Base-by-base conservation (phyloP, 176 grass and related monocot species). In the Paspalum notatum region DNA sequence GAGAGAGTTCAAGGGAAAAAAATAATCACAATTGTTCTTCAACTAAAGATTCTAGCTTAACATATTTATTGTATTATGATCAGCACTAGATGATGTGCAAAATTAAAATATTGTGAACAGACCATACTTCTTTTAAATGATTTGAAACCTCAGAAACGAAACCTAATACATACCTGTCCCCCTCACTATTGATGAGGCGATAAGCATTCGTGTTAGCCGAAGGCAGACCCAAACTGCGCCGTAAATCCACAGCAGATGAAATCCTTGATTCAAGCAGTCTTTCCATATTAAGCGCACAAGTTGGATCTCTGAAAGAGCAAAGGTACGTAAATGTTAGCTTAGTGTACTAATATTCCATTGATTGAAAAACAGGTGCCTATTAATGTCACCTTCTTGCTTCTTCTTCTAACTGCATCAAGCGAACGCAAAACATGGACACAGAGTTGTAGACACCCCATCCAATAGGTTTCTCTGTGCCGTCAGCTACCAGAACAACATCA, bases 341-440 rank as follows among this genome's bases (percentile, higher is more conserved):
- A 12, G 8, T 15, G 10, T 64, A 53, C 60, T 38, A 68, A 87
- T 78, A 67, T 46, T 7, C 55, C 45, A n/a, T 17, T 47, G 75
- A 68, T 75, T 15, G 57, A 4, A 76, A 9, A 68, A 46, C 20
- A n/a, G 56, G 2, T 63, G 48, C 17, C 21, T 44, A 64, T 20
- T 45, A 81, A 12, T 22, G 11, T 90, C 51, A 94, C 92, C 90
- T 94, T 91, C 47, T 91, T 70, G 80, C 83, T 73, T 98, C 95
- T 78, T 98, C 90, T 91, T 98, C 95, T 41, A 91, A 78, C 68
- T 98, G 95, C 95, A 98, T 93, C 62, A 98, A 84, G 22, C 95
- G 85, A 41, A 98, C 95, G 80, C 88, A 98, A 81, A 94, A 98
- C 95, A 95, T 98, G 58, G 95, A 98, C 48, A 98, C 95, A 0